Base-by-base conservation (phyloP, 2,329 filamentous ascomycete species). In the Diaporthe sp. region DNA sequence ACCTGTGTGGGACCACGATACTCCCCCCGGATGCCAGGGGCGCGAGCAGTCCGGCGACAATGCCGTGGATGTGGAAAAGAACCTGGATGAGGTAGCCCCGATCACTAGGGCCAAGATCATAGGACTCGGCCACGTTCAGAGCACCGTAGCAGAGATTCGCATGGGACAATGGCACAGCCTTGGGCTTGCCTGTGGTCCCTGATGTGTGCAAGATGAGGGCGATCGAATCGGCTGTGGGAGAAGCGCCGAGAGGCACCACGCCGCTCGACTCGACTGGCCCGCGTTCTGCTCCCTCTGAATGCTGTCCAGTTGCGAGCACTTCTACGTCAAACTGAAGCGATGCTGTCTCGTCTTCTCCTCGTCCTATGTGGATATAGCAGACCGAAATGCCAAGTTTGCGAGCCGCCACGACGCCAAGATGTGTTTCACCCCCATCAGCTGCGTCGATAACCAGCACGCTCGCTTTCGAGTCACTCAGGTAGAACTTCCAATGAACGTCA, bases 361-460 rank as follows among this genome's bases (percentile, higher is more conserved):
- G 77, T 83, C 84, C 17, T 84, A 85, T 79, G 84, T 81, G 33
- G 96, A 86, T 81, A 92, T 92, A 96, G 82, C 93, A 95, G 85
- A 97, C 95, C 35, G 95, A 94, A 80, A 97, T 92, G n/a, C 94
- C 94, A 85, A 95, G 96, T 86, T 92, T 95, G 79, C 90, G 88
- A 10, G 94, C 95, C 0, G 95, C 95, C 80, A 91, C 90, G 38
- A 97, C 93, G 35, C 93, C 94, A 17, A 94, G 89, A 13, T 91
- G 92, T 81, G 92, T 87, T 78, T 91, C 88, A 15, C 87, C 86
- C 79, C 91, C 94, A 19, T 92, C 90, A 22, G 94, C 94, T 78
- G 87, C 88, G 17, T 95, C 94, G 13, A 97, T 93, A 47, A 97
- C 87, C 42, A 95, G 90, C 75, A 97, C 86, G 45, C 92, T 92